phyloP scores from a whole-genome alignment of 352 stramenopile species.

The Phytophthora chlamydospora region DNA sequence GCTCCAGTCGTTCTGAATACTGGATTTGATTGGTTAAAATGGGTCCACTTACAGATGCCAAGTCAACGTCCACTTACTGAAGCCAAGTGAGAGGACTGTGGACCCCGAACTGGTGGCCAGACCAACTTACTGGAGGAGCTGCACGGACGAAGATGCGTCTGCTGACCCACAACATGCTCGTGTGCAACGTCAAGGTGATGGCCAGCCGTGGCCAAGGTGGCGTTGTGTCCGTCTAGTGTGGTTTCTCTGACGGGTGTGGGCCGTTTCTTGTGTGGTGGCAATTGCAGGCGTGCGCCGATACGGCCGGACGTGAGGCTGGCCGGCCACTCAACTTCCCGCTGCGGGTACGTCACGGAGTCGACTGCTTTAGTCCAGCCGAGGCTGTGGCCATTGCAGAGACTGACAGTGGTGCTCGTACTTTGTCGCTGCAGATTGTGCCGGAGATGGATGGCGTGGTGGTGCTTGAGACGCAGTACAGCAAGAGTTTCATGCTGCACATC shows the following conservation, averaged over 20 bases:
- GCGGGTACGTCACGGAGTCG: conserved; percentile 37
- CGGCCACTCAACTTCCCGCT: conserved; percentile 86
- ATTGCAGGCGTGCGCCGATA: conserved; percentile 73
- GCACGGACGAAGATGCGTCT: conserved; percentile 67
- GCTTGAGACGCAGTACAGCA: conserved; percentile 80
- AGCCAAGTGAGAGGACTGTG: background rate
- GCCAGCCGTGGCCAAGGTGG: background rate
- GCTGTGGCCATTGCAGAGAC: background rate
- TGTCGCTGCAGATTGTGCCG: conserved; percentile 60
- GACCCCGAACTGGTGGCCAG: conserved; percentile 1
- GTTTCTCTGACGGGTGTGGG: conserved; percentile 4
- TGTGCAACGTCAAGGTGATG: conserved; percentile 84
- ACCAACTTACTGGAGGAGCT: background rate
- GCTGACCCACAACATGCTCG: conserved; percentile 89
- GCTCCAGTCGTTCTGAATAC: conserved; percentile 49
- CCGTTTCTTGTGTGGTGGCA: background rate
- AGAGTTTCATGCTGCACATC: conserved; percentile 87
- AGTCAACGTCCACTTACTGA: conserved; percentile 14
- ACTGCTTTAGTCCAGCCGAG: too few species aligned
- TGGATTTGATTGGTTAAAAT: conserved; percentile 37
- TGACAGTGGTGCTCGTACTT: background rate
- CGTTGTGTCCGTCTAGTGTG: background rate
- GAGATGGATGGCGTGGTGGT: conserved; percentile 83
- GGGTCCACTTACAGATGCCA: conserved; percentile 28
- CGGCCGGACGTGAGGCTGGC: conserved; percentile 62